Percentiles rank a stretch among this genome's conserved stretches.
These are phyloP conservation scores for Neopestalotiopsis rosae DNA, from an alignment of 2,329 filamentous ascomycete genomes.

Conservation along the genomic window DNA sequence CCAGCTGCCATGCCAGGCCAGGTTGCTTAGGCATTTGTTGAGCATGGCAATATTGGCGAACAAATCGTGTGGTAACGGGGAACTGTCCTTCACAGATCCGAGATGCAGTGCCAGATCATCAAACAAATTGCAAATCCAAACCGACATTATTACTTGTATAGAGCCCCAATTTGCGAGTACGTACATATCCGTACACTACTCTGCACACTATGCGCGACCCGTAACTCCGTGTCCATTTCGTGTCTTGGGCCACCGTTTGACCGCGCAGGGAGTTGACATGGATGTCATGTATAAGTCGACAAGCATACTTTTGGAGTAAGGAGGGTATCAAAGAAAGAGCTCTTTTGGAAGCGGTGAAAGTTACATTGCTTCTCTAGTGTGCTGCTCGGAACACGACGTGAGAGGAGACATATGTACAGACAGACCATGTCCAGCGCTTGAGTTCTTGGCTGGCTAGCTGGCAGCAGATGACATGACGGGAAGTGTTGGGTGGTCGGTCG, in stretches of 20 bases:
- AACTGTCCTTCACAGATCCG: background rate
- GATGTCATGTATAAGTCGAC: background rate
- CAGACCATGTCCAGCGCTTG: too few relatives aligned
- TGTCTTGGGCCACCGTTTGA: background rate
- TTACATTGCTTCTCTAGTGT: conserved; percentile 3
- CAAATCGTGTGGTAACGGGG: background rate
- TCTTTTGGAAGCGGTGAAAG: background rate
- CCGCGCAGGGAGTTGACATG: background rate
- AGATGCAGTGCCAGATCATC: conserved; percentile 1
- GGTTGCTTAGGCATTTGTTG: background rate
- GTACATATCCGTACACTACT: too few relatives aligned
- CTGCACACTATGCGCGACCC: too few relatives aligned
- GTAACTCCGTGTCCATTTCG: background rate
- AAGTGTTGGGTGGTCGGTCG: background rate
- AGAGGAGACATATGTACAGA: background rate
- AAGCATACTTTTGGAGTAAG: background rate
- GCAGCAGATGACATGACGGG: background rate
- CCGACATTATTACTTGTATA: background rate
- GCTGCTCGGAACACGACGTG: background rate
- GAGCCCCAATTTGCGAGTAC: background rate
- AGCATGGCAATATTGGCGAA: background rate
- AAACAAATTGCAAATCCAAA: background rate
- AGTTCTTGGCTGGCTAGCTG: background rate
- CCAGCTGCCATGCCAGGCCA: too few relatives aligned
- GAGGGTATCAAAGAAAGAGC: background rate